Evolutionary conservation across 805 yeast genomes (phyloP), one percentile per base, ranked within the genome.

Genomic region (Wickerhamiella alocasiicola): DNA sequence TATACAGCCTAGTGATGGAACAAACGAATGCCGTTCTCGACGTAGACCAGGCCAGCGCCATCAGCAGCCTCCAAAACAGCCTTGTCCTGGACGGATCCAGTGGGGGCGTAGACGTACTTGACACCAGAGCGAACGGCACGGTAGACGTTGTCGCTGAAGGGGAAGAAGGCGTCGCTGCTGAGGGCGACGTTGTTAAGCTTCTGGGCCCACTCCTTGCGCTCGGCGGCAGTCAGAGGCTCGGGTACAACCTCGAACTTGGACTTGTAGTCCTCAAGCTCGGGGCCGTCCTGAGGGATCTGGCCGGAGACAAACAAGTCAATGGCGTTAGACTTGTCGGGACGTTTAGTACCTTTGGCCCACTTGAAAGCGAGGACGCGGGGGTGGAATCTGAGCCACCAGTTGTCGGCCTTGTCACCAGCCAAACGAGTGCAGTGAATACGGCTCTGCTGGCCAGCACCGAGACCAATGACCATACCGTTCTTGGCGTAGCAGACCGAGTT

Each of bases 331-430:
- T 91, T 91, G 62, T 91, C 98, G 49, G 97, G 96, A 69, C 95
- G 83, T 75, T 91, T 91, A 52, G 81, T 81, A 58, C 97, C 97
- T 69, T 84, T 84, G 49, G 94, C 94, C 97, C 97, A 91, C 67
- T 88, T 74, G 75, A 91, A 81, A 18, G 67, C 91, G 45, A 91
- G 67, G 6, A 91, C 97, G 60, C 70, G 76, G 52, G 97, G 97
- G 66, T 91, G 98, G 65, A 91, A 97, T 71, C 99, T 81, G 59
- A 91, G 74, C 98, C 98, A 91, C 97, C 97, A 91, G 74, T 87
- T 87, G 64, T 91, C 96, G 51, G 97, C 95, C 72, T 91, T 91
- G 59, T 91, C 98, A 62, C 98, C 98, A 39, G 98, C 99, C 54
- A 91, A 74, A 69, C 99, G 80, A 37, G 98, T 91, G 70, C 99